These are phyloP conservation scores for Tuctoria greenei DNA, from an alignment of 176 grass and related monocot genomes.

Conservation along the genomic window DNA sequence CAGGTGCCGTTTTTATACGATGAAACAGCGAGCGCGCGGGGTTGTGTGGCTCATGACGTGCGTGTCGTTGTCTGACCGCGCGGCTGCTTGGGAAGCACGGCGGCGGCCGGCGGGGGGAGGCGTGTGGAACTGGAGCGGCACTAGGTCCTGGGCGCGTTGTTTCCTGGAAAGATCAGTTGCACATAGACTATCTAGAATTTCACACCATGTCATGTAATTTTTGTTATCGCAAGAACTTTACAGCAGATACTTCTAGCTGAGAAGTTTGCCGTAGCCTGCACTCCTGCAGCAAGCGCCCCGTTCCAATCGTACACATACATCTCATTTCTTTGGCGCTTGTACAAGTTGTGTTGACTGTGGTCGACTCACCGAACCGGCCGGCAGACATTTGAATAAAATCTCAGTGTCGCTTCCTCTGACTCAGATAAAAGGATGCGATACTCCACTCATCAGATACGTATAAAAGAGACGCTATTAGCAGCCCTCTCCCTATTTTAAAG, in stretches of 20 bases:
- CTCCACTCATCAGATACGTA: too few species aligned
- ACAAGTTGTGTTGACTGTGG: too few species aligned
- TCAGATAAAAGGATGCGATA: background rate
- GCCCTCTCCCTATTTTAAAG: conserved; percentile 12
- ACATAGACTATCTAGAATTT: background rate
- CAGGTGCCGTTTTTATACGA: conserved; percentile 20
- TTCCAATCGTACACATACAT: too few species aligned
- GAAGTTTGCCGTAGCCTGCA: background rate
- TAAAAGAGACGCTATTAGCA: background rate
- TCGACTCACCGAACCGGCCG: too few species aligned
- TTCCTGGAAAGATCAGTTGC: background rate
- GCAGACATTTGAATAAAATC: background rate
- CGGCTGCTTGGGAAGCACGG: conserved; percentile 33
- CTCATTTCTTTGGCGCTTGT: too few species aligned
- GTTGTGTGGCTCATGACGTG: background rate
- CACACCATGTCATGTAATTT: background rate
- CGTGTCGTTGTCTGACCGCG: conserved; percentile 15
- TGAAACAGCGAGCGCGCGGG: background rate
- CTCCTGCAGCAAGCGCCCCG: too few species aligned
- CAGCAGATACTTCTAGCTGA: too few species aligned
- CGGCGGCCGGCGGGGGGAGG: background rate
- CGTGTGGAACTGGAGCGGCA: conserved; percentile 14
- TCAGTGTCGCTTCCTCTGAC: too few species aligned
- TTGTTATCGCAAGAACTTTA: background rate
- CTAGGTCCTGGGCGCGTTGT: background rate